Evolutionary conservation across 805 yeast species (phyloP).

Genomic region (Cyberlindnera xylosilytica): DNA sequence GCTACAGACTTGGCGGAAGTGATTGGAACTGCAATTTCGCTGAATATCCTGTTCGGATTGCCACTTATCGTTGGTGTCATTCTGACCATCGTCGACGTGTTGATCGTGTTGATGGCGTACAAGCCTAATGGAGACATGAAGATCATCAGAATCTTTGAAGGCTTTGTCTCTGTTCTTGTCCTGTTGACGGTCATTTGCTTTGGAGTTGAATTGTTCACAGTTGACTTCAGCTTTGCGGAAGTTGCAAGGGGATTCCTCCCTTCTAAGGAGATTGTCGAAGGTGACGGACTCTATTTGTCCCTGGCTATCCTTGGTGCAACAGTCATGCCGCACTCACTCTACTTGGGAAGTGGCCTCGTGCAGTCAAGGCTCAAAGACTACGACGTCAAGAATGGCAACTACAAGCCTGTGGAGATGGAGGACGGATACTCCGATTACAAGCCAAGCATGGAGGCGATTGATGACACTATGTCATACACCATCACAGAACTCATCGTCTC

Average conservation of each 20-base stretch:
- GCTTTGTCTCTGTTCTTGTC: conserved; percentile 74
- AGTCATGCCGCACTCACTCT: conserved; percentile 91
- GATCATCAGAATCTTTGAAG: conserved; percentile 76
- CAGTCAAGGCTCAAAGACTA: conserved; percentile 80
- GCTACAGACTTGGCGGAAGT: conserved; percentile 98
- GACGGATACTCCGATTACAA: conserved; percentile 47
- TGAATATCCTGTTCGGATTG: conserved; percentile 75
- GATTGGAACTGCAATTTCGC: conserved; percentile 94
- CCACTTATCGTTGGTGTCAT: conserved; percentile 85
- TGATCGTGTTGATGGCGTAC: conserved; percentile 83
- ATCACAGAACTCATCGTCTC: conserved; percentile 81
- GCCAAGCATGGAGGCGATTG: conserved; percentile 80
- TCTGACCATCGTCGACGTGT: conserved; percentile 80
- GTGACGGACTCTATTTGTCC: conserved; percentile 71
- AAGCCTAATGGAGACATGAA: conserved; percentile 79
- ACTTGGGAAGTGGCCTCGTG: conserved; percentile 84
- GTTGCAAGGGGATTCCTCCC: conserved; percentile 72
- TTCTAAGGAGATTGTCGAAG: conserved; percentile 44
- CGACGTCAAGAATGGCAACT: conserved; percentile 67
- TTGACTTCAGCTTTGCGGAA: conserved; percentile 53
- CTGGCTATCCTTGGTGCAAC: conserved; percentile 92
- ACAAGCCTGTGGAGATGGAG: conserved; percentile 31
- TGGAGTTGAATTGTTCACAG: conserved; percentile 69
- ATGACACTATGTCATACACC: conserved; percentile 77
- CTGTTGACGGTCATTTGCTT: conserved; percentile 84